Evolutionary conservation across 495 filamentous ascomycete species (phyloP).

Genomic region (Trichoderma gamsii): DNA sequence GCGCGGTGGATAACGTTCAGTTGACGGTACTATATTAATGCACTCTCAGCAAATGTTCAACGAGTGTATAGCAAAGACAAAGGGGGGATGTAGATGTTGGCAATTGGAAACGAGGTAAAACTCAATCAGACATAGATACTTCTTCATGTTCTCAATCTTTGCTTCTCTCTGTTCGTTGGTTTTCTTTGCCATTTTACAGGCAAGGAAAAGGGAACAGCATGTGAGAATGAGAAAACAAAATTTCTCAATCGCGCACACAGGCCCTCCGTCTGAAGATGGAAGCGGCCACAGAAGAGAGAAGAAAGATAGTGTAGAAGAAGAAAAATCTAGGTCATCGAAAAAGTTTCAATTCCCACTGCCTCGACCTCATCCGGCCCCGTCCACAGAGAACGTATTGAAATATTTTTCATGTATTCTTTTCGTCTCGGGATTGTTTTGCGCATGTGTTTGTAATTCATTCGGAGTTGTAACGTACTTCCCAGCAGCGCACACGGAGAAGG

Average conservation of each 20-base stretch:
- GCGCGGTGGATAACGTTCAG: slow-evolving; percentile 98
- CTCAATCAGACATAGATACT: neutral
- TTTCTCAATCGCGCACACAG: neutral
- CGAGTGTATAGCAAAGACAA: slow-evolving; percentile 88
- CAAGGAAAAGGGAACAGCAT: neutral
- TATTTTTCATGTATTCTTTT: slow-evolving; percentile 2
- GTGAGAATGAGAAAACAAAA: neutral
- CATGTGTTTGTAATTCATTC: slow-evolving; percentile 16
- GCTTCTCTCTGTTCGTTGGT: neutral
- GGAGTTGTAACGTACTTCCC: slow-evolving; percentile 85
- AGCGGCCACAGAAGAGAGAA: neutral
- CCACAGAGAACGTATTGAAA: slow-evolving; percentile 22
- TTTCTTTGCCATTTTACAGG: neutral
- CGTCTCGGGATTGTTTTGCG: neutral
- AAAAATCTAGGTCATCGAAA: neutral
- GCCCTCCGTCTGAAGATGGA: neutral
- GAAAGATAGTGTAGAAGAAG: neutral
- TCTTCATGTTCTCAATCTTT: neutral
- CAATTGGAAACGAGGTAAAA: neutral
- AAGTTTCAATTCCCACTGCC: slow-evolving; percentile 1
- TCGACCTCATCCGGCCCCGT: slow-evolving; percentile 19
- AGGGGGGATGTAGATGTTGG: slow-evolving; percentile 7
- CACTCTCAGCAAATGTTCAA: slow-evolving; percentile 99
- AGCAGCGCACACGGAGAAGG: slow-evolving; percentile 98
- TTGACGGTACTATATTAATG: slow-evolving; percentile 98